Evolutionary conservation across 495 filamentous ascomycete genomes (phyloP).

Genomic region (Aspergillus panamensis): DNA sequence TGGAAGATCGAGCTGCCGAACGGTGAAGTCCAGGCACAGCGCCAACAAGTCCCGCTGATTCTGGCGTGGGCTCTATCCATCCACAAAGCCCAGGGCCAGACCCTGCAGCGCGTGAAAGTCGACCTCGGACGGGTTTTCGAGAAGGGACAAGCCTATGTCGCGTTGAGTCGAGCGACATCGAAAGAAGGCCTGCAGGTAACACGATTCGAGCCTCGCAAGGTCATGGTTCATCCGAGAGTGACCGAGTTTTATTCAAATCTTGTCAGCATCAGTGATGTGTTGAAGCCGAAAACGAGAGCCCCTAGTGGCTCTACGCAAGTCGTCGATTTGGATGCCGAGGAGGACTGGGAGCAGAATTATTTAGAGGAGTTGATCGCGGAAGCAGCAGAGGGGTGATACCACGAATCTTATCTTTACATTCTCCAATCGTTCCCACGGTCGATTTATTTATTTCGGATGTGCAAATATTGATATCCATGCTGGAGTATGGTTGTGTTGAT

Average conservation of each 20-base stretch:
- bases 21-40: constrained; percentile 86
- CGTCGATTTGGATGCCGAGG: constrained; percentile 7
- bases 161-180: constrained; percentile 71
- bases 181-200: constrained; percentile 86
- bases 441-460: background rate
- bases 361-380: constrained; percentile 9
- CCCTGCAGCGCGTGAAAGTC: constrained; percentile 90
- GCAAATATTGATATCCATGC: constrained; percentile 8
- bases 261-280: constrained; percentile 47
- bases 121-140: constrained; percentile 91
- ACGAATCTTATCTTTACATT: background rate
- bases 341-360: constrained; percentile 10
- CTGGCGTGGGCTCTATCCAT: constrained; percentile 96
- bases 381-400: background rate
- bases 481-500: background rate
- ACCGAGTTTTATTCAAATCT: constrained; percentile 79
- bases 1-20: constrained; percentile 98
- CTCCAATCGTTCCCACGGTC: background rate
- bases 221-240: constrained; percentile 91
- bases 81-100: constrained; percentile 97
- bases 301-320: background rate
- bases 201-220: constrained; percentile 83
- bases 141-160: constrained; percentile 71
- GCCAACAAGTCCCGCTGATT: constrained; percentile 64
- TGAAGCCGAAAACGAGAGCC: constrained; percentile 26